phyloP scores from a whole-genome alignment of 2,329 filamentous ascomycete species.

The Cladosporium colombiae region DNA sequence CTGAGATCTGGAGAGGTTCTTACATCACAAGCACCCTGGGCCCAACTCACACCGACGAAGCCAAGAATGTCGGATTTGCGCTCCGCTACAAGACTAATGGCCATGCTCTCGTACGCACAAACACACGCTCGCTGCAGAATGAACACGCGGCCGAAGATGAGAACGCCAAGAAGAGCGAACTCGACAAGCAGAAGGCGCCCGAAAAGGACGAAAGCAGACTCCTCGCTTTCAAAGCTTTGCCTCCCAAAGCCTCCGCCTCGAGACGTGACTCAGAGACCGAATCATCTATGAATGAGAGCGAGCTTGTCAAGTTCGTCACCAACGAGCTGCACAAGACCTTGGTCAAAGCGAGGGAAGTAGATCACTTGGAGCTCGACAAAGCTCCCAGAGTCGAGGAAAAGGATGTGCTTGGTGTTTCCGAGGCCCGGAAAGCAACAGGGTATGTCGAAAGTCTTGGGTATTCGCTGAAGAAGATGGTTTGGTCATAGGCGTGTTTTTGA shows the following conservation, averaged over 20 bases:
- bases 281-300: constrained; percentile 46
- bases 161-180: constrained; percentile 30
- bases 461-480: constrained; percentile 90
- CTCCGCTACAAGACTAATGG: constrained; percentile 73
- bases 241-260: constrained; percentile 47
- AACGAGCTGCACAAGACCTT: constrained; percentile 69
- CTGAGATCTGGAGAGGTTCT: constrained; percentile 72
- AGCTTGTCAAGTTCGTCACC: constrained; percentile 66
- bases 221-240: constrained; percentile 59
- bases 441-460: constrained; percentile 85
- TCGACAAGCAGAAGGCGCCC: constrained; percentile 27
- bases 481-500: constrained; percentile 54
- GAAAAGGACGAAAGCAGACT: constrained; percentile 37
- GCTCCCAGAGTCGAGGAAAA: constrained; percentile 51
- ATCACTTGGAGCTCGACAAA: constrained; percentile 29
- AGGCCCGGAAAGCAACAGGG: constrained; percentile 84
- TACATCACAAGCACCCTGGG: constrained; percentile 91
- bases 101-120: constrained; percentile 73
- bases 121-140: constrained; percentile 73
- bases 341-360: constrained; percentile 39
- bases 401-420: constrained; percentile 79
- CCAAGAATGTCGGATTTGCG: constrained; percentile 80
- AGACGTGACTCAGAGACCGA: constrained; percentile 22
- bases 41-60: constrained; percentile 71
- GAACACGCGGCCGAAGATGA: constrained; percentile 51